Evolutionary conservation across 371 early-diverging fungal species (phyloP), one percentile per base, ranked within the genome.

Genomic region (Actinomortierella wolfii): DNA sequence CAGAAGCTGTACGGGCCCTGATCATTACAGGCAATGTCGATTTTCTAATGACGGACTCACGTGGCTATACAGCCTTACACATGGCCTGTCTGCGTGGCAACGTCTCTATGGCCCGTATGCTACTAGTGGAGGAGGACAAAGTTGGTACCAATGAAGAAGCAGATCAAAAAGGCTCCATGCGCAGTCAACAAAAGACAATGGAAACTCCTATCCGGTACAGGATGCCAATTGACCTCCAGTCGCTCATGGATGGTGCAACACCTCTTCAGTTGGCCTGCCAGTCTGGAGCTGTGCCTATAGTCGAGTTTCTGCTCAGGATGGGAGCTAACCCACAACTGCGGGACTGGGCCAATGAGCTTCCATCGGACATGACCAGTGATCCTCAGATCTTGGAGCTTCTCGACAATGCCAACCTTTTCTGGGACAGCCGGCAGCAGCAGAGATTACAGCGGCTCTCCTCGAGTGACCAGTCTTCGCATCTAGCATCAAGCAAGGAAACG

Each of bases 31-130:
- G 41, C 7, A 3, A 47, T 2, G 70, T 69, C 23, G 64, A 64
- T 48, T 49, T 47, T 6, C 25, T 69, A 18, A 50, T 46, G 46
- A 57, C 61, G 34, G 70, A 69, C 43, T 69, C 65, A 24, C 42
- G 70, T 25, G 83, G 83, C 9, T 77, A 79, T 42, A 82, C 81
- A 14, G 66, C 83, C 0, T 57, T 83, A 18, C 83, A 83, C 49
- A 61, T 78, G 47, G 78, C 75, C 0, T 69, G 70, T 50, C 47
- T 69, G 14, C 52, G 64, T 28, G 70, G 64, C 15, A 69, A 69
- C 28, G 21, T 69, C 17, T 57, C 56, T 13, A 59, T 69, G 70
- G 64, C 54, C 1, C 26, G 48, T 26, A 56, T 69, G 57, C 28
- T 69, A 15, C 42, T 57, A 20, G 51, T 49, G 0, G 54, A 51